These are phyloP conservation scores for Lepidium didymum DNA, from an alignment of 345 rosid genomes.

Conservation along the genomic window DNA sequence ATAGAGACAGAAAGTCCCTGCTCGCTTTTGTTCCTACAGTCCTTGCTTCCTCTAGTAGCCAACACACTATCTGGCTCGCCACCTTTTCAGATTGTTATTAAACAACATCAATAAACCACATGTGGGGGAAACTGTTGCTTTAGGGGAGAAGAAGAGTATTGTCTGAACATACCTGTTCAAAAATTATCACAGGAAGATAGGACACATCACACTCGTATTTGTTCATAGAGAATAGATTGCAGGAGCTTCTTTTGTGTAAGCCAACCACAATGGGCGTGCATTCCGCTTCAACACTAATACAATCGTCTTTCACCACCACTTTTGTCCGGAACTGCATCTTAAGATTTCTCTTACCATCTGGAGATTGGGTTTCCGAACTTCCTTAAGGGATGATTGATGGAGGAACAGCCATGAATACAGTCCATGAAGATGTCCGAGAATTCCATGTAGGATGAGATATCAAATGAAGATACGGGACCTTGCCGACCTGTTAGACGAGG, in stretches of 20 bases:
- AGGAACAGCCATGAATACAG: conserved; percentile 71
- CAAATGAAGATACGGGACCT: conserved; percentile 80
- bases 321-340: conserved; percentile 81
- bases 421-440: conserved; percentile 91
- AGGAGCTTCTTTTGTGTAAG: conserved; percentile 57
- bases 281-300: conserved; percentile 76
- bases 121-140: neutral
- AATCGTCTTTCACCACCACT: conserved; percentile 66
- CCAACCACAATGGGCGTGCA: conserved; percentile 85
- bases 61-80: conserved; percentile 89
- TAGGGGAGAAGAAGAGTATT: neutral
- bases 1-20: conserved; percentile 61
- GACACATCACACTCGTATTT: conserved; percentile 73
- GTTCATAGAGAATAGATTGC: conserved; percentile 54
- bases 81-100: conserved; percentile 33
- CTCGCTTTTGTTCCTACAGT: conserved; percentile 71
- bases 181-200: conserved; percentile 68
- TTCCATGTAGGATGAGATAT: conserved; percentile 92
- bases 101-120: neutral
- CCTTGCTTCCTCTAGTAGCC: conserved; percentile 91
- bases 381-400: conserved; percentile 53
- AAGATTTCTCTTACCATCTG: conserved; percentile 39
- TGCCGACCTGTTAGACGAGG: conserved; percentile 44
- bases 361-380: conserved; percentile 29
- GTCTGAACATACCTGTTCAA: conserved; percentile 65